phyloP scores from a whole-genome alignment of 2,329 filamentous ascomycete genomes.

The Colletotrichum sojae region DNA sequence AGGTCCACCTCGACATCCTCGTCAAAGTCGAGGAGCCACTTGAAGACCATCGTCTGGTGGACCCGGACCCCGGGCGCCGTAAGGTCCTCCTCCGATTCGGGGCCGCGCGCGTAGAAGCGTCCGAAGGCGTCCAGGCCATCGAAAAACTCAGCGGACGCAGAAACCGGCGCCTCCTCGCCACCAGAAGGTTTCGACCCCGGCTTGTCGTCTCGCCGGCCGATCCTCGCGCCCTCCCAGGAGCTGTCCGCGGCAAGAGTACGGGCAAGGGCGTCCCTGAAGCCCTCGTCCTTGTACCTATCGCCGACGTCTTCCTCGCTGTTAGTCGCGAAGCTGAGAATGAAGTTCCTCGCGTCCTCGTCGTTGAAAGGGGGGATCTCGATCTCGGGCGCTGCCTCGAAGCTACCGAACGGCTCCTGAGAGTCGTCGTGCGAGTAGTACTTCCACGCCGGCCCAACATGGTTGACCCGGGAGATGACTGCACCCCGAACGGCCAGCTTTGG shows the following conservation, averaged over 20 bases:
- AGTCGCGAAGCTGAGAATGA: conserved; percentile 6
- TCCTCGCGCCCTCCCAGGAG: conserved; percentile 8
- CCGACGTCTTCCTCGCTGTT: neutral
- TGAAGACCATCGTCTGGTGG: conserved; percentile 22
- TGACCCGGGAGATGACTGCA: conserved; percentile 2
- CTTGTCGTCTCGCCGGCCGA: no score
- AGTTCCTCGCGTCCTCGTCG: conserved; percentile 27
- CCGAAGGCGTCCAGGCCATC: conserved; percentile 7
- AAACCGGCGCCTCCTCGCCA: neutral
- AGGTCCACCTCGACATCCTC: conserved; percentile 14
- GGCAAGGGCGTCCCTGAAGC: neutral
- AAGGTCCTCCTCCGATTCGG: conserved; percentile 9
- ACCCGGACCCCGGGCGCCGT: conserved; percentile 11
- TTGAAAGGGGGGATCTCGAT: conserved; percentile 15
- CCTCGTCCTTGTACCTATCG: neutral
- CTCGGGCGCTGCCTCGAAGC: conserved; percentile 6
- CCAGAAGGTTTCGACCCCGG: neutral
- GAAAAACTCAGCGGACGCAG: conserved; percentile 11
- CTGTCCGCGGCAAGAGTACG: conserved; percentile 20
- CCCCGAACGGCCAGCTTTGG: conserved; percentile 8
- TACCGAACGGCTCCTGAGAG: neutral
- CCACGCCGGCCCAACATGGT: conserved; percentile 11
- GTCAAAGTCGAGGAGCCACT: conserved; percentile 28
- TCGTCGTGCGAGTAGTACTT: conserved; percentile 15
- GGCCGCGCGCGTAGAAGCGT: conserved; percentile 19